These are phyloP conservation scores for Fusarium setosum DNA, from an alignment of 2,329 filamentous ascomycete genomes.

Conservation along the genomic window DNA sequence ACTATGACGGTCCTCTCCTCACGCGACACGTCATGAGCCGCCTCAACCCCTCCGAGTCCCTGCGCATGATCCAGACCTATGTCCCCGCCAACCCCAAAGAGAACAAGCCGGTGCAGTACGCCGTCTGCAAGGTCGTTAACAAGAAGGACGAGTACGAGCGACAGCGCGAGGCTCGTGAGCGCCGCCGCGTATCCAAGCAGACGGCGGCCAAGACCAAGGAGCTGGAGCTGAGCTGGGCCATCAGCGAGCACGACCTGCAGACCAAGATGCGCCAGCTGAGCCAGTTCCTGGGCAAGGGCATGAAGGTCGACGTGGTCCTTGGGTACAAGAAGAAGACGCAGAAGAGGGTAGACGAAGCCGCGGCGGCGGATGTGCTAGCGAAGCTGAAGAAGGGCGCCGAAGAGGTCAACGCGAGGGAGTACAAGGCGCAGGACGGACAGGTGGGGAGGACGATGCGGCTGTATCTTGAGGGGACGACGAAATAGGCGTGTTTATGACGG, in stretches of 20 bases:
- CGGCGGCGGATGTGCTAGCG: conserved; percentile 68
- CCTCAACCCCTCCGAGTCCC: conserved; percentile 50
- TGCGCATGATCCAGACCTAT: conserved; percentile 57
- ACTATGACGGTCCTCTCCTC: conserved; percentile 51
- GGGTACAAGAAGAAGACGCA: conserved; percentile 70
- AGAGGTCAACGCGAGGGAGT: conserved; percentile 55
- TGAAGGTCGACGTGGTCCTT: conserved; percentile 79
- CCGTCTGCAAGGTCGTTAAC: conserved; percentile 79
- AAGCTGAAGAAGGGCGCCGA: conserved; percentile 50
- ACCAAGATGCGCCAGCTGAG: conserved; percentile 75
- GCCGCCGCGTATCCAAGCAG: conserved; percentile 55
- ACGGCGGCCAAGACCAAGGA: conserved; percentile 70
- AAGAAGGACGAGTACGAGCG: conserved; percentile 62
- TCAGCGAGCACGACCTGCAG: conserved; percentile 78
- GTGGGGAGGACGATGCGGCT: conserved; percentile 57
- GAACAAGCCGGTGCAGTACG: conserved; percentile 46
- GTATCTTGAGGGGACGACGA: conserved; percentile 52
- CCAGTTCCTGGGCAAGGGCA: conserved; percentile 79
- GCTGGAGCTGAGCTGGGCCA: conserved; percentile 92
- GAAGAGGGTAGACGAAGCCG: conserved; percentile 67
- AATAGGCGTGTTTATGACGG: background rate
- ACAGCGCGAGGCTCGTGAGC: conserved; percentile 56
- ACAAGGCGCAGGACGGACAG: conserved; percentile 57
- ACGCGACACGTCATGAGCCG: conserved; percentile 55
- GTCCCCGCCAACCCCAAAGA: conserved; percentile 44